Percentiles rank a stretch among this genome's conserved stretches.
phyloP scores from a whole-genome alignment of 2,329 filamentous ascomycete genomes.

The Celoporthe dispersa region DNA sequence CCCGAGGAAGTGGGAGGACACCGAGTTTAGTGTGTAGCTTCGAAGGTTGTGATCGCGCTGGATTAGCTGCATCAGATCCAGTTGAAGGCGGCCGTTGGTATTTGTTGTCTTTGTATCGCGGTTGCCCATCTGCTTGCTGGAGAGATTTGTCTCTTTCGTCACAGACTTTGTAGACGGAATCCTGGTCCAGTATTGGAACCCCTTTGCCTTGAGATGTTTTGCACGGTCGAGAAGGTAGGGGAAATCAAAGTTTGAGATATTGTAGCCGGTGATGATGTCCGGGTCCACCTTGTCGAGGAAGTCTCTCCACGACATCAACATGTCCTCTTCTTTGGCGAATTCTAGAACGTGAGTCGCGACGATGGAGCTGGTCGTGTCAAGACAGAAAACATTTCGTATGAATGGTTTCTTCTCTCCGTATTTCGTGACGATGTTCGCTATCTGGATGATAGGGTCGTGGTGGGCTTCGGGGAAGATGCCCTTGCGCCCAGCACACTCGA shows the following conservation, averaged over 20 bases:
- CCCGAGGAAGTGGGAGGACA: slow-evolving; percentile 90
- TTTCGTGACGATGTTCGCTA: slow-evolving; percentile 91
- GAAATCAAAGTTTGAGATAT: slow-evolving; percentile 98
- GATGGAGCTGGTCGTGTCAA: slow-evolving; percentile 90
- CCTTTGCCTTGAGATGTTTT: slow-evolving; percentile 75
- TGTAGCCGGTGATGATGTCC: slow-evolving; percentile 98
- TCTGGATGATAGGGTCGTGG: slow-evolving; percentile 94
- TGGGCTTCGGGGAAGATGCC: slow-evolving; percentile 95
- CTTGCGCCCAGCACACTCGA: slow-evolving; percentile 96
- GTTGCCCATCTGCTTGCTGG: slow-evolving; percentile 97
- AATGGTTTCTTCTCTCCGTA: slow-evolving; percentile 97
- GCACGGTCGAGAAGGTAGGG: slow-evolving; percentile 92
- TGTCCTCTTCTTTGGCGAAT: slow-evolving; percentile 79
- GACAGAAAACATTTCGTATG: slow-evolving; percentile 92
- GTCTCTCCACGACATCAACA: slow-evolving; percentile 91
- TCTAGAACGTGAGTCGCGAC: slow-evolving; percentile 93
- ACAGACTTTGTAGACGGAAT: slow-evolving; percentile 72
- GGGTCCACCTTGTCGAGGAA: slow-evolving; percentile 91
- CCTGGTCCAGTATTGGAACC: slow-evolving; percentile 88
- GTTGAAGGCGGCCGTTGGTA: slow-evolving; percentile 88
- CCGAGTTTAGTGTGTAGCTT: slow-evolving; percentile 97
- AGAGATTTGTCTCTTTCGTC: slow-evolving; percentile 82
- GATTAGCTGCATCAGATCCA: slow-evolving; percentile 92
- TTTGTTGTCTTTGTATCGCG: slow-evolving; percentile 94
- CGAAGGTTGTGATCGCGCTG: slow-evolving; percentile 93